phyloP scores from a whole-genome alignment of 805 yeast genomes.

The Sugiyamaella qingdaonensis region DNA sequence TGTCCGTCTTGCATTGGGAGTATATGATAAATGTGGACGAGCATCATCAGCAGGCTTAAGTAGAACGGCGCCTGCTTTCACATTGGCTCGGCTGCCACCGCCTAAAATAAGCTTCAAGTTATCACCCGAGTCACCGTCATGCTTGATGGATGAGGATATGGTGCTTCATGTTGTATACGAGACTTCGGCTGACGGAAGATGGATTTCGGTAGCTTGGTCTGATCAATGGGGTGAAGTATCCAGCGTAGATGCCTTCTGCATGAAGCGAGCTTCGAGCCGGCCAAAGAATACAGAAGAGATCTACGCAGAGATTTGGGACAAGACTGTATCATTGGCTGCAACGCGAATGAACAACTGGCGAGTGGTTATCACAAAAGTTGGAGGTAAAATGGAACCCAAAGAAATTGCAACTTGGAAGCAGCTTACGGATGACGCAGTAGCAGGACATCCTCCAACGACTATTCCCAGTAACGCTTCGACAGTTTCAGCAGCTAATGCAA shows the following conservation, averaged over 20 bases:
- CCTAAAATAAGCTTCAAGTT: conserved; percentile 27
- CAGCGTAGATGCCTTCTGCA: conserved; percentile 49
- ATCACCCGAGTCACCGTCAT: conserved; percentile 24
- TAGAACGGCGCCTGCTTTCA: conserved; percentile 28
- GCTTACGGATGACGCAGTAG: conserved; percentile 16
- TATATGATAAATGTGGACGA: conserved; percentile 30
- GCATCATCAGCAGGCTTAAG: conserved; percentile 4
- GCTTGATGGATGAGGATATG: conserved; percentile 58
- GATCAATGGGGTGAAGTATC: conserved; percentile 73
- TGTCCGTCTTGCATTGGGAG: conserved; percentile 26
- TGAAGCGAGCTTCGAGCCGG: conserved; percentile 18
- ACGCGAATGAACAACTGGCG: conserved; percentile 31
- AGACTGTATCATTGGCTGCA: conserved; percentile 24
- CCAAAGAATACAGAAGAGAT: conserved; percentile 29
- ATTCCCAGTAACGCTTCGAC: background rate
- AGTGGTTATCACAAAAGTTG: conserved; percentile 34
- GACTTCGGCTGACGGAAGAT: conserved; percentile 70
- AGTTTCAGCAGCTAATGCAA: background rate
- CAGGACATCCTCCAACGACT: conserved; percentile 3
- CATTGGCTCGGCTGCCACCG: conserved; percentile 34
- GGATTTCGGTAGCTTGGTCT: conserved; percentile 87
- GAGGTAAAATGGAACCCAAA: conserved; percentile 28
- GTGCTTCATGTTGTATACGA: conserved; percentile 84
- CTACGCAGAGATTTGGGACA: conserved; percentile 32
- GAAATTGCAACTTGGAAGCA: conserved; percentile 32